Evolutionary conservation across 371 early-diverging fungal species (phyloP).

Genomic region (Nematocida sp.): DNA sequence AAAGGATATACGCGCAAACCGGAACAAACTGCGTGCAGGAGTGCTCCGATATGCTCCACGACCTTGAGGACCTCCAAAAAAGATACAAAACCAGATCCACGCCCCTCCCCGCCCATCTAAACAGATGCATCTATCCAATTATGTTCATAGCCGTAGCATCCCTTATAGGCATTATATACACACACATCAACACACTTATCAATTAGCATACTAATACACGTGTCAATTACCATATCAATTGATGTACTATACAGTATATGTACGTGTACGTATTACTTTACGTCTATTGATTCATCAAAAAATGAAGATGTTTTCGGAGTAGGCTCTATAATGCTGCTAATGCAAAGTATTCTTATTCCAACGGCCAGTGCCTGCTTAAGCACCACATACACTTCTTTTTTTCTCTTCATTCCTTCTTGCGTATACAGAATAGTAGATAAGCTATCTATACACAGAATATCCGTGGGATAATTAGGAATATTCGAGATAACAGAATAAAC

Average conservation of each 20-base stretch:
- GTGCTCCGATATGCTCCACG: constrained; percentile 7
- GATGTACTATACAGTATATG: too few relatives aligned
- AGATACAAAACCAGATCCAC: not conserved
- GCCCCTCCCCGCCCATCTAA: too few relatives aligned
- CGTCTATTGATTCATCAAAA: not conserved
- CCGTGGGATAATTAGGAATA: not conserved
- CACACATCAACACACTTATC: not conserved
- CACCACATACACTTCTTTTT: not conserved
- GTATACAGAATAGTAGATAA: constrained; percentile 14
- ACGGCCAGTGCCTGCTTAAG: not conserved
- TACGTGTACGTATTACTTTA: too few relatives aligned
- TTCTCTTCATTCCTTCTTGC: not conserved
- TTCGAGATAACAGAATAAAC: not conserved
- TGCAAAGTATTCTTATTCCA: constrained; percentile 23
- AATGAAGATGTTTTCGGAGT: not conserved
- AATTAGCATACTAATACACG: too few relatives aligned
- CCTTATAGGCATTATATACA: not conserved
- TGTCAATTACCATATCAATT: too few relatives aligned
- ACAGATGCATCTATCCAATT: not conserved
- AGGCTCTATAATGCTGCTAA: constrained; percentile 19
- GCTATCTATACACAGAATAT: constrained; percentile 12
- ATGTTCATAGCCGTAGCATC: not conserved
- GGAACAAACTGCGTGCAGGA: constrained; percentile 23
- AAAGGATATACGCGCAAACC: constrained; percentile 32
- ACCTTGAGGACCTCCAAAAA: constrained; percentile 16